Evolutionary conservation across 2,329 filamentous ascomycete species (phyloP).

Genomic region (Tolypocladium endophyticum): DNA sequence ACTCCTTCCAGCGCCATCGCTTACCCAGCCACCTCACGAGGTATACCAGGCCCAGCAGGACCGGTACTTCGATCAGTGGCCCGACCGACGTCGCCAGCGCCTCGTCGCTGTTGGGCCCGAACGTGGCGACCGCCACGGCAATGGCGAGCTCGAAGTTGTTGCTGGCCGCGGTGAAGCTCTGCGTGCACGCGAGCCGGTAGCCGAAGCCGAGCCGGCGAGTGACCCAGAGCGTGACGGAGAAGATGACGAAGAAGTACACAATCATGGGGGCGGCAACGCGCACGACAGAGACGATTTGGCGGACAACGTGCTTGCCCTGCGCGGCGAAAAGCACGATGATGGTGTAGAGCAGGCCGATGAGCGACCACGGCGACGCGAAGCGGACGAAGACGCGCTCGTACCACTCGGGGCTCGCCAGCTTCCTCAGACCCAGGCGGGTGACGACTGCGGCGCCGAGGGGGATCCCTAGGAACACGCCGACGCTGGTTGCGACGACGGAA

Average conservation of each 20-base stretch:
- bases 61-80: constrained; percentile 77
- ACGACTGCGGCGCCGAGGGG: constrained; percentile 71
- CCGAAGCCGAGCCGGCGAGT: constrained; percentile 59
- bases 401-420: constrained; percentile 41
- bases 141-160: constrained; percentile 93
- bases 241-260: constrained; percentile 71
- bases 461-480: constrained; percentile 77
- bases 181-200: constrained; percentile 60
- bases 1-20: constrained; percentile 40
- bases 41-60: constrained; percentile 69
- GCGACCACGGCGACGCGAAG: constrained; percentile 59
- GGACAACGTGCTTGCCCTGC: constrained; percentile 65
- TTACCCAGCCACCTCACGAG: constrained; percentile 49
- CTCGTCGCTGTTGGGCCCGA: constrained; percentile 67
- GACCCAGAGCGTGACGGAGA: constrained; percentile 55
- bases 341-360: constrained; percentile 78
- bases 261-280: constrained; percentile 71
- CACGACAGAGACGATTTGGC: constrained; percentile 74
- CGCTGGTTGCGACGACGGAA: constrained; percentile 61
- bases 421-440: constrained; percentile 55
- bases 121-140: constrained; percentile 74
- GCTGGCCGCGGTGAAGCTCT: constrained; percentile 81
- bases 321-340: constrained; percentile 79
- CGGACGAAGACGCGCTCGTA: constrained; percentile 64
- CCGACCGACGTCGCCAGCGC: constrained; percentile 76